A percentile compares a stretch with the other conserved stretches of the same genome.
Conservation (phyloP, 352 stramenopile genomes). For the Thalassiosira sp. region DNA sequence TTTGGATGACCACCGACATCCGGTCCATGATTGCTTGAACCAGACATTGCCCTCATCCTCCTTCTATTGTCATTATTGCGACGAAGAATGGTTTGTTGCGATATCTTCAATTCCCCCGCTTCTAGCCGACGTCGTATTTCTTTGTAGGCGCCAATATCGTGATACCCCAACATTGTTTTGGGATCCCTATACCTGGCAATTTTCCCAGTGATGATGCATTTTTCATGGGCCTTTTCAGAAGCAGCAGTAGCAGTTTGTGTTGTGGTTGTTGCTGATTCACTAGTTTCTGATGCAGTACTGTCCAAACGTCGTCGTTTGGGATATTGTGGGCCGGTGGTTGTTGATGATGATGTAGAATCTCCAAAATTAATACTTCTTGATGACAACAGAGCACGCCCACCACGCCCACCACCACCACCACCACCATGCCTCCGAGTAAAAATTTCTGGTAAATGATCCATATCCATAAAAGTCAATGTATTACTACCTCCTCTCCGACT, state of each 20-base stretch:
- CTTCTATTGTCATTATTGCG: slow-evolving; percentile 8
- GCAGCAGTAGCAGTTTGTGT: too few species aligned
- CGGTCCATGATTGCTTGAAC: slow-evolving; percentile 3
- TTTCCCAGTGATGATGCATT: slow-evolving; percentile 80
- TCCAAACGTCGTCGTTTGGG: slow-evolving; percentile 7
- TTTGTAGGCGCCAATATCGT: slow-evolving; percentile 70
- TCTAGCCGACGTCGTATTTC: slow-evolving; percentile 67
- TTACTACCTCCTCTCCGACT: slow-evolving; percentile 72
- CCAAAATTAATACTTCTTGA: background rate
- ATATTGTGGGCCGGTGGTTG: too few species aligned
- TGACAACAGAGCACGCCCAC: slow-evolving; percentile 3
- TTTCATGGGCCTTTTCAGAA: slow-evolving; percentile 24
- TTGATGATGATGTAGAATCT: background rate
- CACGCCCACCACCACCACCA: too few species aligned
- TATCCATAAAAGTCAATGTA: slow-evolving; percentile 80
- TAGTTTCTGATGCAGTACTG: slow-evolving; percentile 19
- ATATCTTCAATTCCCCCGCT: slow-evolving; percentile 44
- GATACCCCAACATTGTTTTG: slow-evolving; percentile 69
- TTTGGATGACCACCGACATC: too few species aligned
- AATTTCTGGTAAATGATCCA: slow-evolving; percentile 79
- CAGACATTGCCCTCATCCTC: background rate
- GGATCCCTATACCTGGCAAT: slow-evolving; percentile 74
- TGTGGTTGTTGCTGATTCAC: background rate
- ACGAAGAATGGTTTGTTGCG: background rate
- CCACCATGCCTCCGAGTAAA: slow-evolving; percentile 44